Conservation (phyloP, 768 basidiomycete genomes). For the Cantharellus anzutake region DNA sequence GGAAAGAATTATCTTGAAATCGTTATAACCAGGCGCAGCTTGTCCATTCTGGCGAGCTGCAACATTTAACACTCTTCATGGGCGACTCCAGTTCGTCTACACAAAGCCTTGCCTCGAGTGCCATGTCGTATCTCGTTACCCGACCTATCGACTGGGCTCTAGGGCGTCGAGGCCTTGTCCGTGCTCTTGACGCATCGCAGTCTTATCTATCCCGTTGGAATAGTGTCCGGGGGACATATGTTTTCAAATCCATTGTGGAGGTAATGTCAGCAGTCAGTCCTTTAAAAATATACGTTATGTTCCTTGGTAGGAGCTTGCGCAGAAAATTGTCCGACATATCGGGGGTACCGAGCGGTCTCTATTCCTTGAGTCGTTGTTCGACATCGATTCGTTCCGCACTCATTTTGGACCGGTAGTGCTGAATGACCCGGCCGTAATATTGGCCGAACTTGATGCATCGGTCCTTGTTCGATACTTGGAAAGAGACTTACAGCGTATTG, state of each 20-base stretch:
- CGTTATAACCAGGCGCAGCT: too few species aligned
- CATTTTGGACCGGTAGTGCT: conserved; percentile 31
- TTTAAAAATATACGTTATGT: conserved; percentile 53
- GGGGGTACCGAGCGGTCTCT: conserved; percentile 16
- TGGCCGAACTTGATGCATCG: conserved; percentile 45
- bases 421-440: conserved; percentile 12
- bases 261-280: too few species aligned
- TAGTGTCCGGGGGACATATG: not conserved
- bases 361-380: conserved; percentile 43
- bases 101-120: conserved; percentile 32
- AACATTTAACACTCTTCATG: too few species aligned
- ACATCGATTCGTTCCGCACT: conserved; percentile 35
- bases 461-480: conserved; percentile 62
- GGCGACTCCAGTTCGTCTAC: too few species aligned
- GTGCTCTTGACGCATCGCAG: conserved; percentile 50
- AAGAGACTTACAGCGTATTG: conserved; percentile 47
- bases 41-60: too few species aligned
- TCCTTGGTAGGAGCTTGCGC: conserved; percentile 32
- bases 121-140: conserved; percentile 52
- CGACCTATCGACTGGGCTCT: conserved; percentile 79
- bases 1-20: too few species aligned
- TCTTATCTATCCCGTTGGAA: conserved; percentile 46
- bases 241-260: too few species aligned
- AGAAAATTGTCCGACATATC: too few species aligned
- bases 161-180: conserved; percentile 54